These are phyloP conservation scores for Claviceps sorghi DNA, from an alignment of 2,329 filamentous ascomycete species.

Conservation along the genomic window DNA sequence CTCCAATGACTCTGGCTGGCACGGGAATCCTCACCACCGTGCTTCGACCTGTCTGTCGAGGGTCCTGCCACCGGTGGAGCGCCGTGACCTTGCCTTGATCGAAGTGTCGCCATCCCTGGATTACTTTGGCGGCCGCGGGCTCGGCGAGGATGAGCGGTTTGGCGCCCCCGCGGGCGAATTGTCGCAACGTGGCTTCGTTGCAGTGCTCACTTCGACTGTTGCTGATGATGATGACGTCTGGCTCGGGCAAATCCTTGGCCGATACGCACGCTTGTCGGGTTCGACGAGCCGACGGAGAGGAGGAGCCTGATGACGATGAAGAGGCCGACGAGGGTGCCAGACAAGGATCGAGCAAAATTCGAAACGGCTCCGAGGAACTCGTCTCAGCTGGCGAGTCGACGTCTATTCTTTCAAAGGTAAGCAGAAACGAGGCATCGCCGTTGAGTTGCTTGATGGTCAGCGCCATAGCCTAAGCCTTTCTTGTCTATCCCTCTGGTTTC, in stretches of 20 bases:
- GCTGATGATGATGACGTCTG: slow-evolving; percentile 32
- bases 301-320: slow-evolving; percentile 33
- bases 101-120: slow-evolving; percentile 56
- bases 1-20: slow-evolving; percentile 34
- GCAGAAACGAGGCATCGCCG: slow-evolving; percentile 48
- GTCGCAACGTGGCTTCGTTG: slow-evolving; percentile 51
- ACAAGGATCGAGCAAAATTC: slow-evolving; percentile 60
- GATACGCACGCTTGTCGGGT: slow-evolving; percentile 40
- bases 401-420: slow-evolving; percentile 44
- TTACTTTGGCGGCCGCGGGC: slow-evolving; percentile 47
- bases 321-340: slow-evolving; percentile 46
- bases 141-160: slow-evolving; percentile 52
- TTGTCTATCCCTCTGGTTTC: background rate
- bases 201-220: slow-evolving; percentile 49
- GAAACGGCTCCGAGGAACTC: slow-evolving; percentile 34
- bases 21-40: slow-evolving; percentile 33
- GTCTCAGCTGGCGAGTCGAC: slow-evolving; percentile 2
- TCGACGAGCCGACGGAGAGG: slow-evolving; percentile 46
- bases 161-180: slow-evolving; percentile 38
- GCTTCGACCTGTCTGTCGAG: slow-evolving; percentile 19
- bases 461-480: slow-evolving; percentile 32
- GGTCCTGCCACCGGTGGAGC: slow-evolving; percentile 32
- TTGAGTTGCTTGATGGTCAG: slow-evolving; percentile 50
- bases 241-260: slow-evolving; percentile 24
- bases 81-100: slow-evolving; percentile 31